Conservation (phyloP, 306 rosid genomes). For the Ziziphus jujuba region DNA sequence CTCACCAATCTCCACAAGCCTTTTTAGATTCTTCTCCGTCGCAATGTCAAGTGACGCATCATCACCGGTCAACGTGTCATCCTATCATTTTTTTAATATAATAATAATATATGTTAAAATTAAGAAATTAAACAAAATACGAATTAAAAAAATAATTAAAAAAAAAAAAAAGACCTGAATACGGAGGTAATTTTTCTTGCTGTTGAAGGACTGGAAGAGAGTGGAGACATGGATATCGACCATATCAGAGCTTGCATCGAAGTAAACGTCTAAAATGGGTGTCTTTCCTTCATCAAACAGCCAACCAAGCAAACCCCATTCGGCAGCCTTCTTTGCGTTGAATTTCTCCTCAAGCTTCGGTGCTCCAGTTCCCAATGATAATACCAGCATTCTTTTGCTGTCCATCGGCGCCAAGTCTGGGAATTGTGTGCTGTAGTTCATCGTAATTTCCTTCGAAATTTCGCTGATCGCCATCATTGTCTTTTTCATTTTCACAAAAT, state of each 20-base stretch:
- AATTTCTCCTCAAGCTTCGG: slow-evolving; percentile 31
- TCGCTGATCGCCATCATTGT: slow-evolving; percentile 43
- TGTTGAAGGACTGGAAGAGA: slow-evolving; percentile 26
- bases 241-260: slow-evolving; percentile 42
- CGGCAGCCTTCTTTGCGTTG: slow-evolving; percentile 31
- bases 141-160: too few relatives aligned
- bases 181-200: slow-evolving; percentile 38
- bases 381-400: slow-evolving; percentile 29
- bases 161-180: slow-evolving; percentile 23
- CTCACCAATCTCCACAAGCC: slow-evolving; percentile 33
- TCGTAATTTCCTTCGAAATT: slow-evolving; percentile 20
- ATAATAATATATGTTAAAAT: too few relatives aligned
- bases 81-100: slow-evolving; percentile 4
- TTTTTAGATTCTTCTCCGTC: slow-evolving; percentile 27
- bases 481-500: slow-evolving; percentile 5
- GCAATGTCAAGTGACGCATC: slow-evolving; percentile 31
- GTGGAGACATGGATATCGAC: slow-evolving; percentile 46
- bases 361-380: slow-evolving; percentile 45
- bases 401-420: slow-evolving; percentile 27
- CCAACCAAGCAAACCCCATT: slow-evolving; percentile 43
- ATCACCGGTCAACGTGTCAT: slow-evolving; percentile 4
- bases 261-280: slow-evolving; percentile 30
- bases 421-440: neutral
- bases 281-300: slow-evolving; percentile 27
- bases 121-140: neutral